A percentile compares a stretch with the other conserved stretches of the same genome.
Conservation (phyloP, 331 rosid species). For the Malus hybrid region DNA sequence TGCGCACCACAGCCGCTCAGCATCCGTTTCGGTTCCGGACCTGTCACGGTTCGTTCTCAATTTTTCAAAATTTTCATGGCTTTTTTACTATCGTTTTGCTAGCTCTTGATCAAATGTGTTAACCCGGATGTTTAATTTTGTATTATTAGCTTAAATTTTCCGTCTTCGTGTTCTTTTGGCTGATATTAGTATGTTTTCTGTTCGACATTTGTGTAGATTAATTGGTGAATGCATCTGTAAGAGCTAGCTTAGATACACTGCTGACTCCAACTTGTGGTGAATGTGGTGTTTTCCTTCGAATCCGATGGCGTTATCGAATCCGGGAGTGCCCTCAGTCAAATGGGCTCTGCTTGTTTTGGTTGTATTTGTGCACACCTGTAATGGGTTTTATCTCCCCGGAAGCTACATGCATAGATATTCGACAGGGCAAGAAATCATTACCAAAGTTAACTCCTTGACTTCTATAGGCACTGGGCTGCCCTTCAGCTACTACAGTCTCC, state of each 20-base stretch:
- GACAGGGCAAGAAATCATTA: conserved; percentile 27
- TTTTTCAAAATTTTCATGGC: not conserved
- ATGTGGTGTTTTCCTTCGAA: not conserved
- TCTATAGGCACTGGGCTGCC: conserved; percentile 97
- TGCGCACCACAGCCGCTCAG: not conserved
- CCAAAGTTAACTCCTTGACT: conserved; percentile 87
- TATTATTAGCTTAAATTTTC: not conserved
- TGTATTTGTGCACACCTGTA: conserved; percentile 24
- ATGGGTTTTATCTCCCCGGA: conserved; percentile 83
- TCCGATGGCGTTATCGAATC: conserved; percentile 45
- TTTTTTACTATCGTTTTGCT: not conserved
- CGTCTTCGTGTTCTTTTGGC: not conserved
- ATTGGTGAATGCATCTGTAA: conserved; percentile 14
- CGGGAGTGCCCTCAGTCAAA: conserved; percentile 24
- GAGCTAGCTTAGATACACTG: conserved; percentile 22
- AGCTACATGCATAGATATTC: conserved; percentile 85
- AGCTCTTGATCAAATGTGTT: not conserved
- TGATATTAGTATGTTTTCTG: conserved; percentile 15
- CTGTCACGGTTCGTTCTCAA: conserved; percentile 3
- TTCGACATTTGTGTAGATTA: conserved; percentile 30
- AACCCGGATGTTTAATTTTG: not conserved
- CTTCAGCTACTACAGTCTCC: conserved; percentile 77
- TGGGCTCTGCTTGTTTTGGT: conserved; percentile 33
- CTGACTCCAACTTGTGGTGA: not conserved
- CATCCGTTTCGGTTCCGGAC: conserved; percentile 1